Conservation (phyloP, 225 moss, liverwort and hornwort genomes). For the Pseudisothecium myosuroides region DNA sequence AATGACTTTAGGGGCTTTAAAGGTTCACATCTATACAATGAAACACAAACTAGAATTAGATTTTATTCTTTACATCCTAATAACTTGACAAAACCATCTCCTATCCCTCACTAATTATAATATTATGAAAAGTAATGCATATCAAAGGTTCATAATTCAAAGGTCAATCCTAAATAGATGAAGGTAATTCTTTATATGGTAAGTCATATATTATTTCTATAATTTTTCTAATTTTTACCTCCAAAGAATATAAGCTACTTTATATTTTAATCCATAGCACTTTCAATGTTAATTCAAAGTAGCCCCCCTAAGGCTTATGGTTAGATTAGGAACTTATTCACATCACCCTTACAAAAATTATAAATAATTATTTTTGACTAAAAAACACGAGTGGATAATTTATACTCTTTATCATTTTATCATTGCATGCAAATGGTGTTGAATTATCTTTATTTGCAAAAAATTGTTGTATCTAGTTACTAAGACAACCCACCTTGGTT, state of each 20-base stretch:
- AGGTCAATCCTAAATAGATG: no score
- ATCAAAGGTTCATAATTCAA: neutral
- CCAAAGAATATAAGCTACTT: neutral
- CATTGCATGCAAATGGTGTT: neutral
- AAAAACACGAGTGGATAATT: neutral
- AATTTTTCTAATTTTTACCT: neutral
- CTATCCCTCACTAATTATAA: neutral
- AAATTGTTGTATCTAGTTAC: neutral
- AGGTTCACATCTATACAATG: neutral
- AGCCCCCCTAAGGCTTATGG: rapidly evolving
- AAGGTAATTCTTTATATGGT: neutral
- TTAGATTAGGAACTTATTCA: no score
- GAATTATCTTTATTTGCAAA: neutral
- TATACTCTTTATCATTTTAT: neutral
- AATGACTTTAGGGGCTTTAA: neutral
- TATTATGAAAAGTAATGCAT: neutral
- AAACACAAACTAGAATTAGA: neutral
- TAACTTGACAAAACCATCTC: neutral
- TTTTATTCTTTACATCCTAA: neutral
- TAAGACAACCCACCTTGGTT: neutral
- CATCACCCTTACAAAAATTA: neutral
- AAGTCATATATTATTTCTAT: neutral
- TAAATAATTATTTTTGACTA: neutral
- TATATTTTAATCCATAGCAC: neutral
- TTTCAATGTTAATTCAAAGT: neutral